A percentile compares a stretch with the other conserved stretches of the same genome.
phyloP scores from a whole-genome alignment of 352 stramenopile genomes.

The Phytopythium kandeliae region DNA sequence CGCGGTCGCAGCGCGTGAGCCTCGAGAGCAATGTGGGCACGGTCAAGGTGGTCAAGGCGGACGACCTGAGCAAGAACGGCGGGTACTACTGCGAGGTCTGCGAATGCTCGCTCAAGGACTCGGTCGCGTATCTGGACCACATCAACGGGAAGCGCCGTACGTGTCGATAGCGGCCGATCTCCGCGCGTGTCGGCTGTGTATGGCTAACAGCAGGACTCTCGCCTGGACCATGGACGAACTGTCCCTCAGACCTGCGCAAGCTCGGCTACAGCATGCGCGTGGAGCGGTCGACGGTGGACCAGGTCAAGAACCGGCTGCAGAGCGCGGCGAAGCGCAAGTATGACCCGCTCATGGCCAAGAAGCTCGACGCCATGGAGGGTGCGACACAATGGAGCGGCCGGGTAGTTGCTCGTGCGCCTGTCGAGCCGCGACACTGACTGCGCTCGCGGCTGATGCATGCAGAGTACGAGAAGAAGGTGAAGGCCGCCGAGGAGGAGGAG shows the following conservation, averaged over 20 bases:
- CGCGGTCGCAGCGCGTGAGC: constrained; percentile 65
- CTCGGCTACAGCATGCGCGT: constrained; percentile 91
- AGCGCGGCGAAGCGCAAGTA: constrained; percentile 79
- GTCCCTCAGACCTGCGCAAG: constrained; percentile 60
- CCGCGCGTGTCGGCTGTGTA: too few relatives aligned
- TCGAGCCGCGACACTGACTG: too few relatives aligned
- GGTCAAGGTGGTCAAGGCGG: constrained; percentile 81
- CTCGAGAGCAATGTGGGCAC: constrained; percentile 84
- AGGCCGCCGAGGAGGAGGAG: constrained; percentile 61
- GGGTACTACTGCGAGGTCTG: constrained; percentile 93
- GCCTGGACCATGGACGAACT: too few relatives aligned
- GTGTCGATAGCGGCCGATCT: too few relatives aligned
- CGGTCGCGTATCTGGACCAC: constrained; percentile 91
- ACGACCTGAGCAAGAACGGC: constrained; percentile 69
- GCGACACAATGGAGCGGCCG: too few relatives aligned
- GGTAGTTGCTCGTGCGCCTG: too few relatives aligned
- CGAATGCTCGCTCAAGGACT: constrained; percentile 90
- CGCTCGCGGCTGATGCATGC: not conserved
- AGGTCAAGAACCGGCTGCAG: constrained; percentile 85
- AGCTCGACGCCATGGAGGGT: constrained; percentile 75
- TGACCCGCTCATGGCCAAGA: constrained; percentile 77
- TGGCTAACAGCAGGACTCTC: too few relatives aligned
- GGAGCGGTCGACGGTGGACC: constrained; percentile 79
- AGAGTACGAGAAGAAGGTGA: constrained; percentile 88
- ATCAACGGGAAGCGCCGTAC: constrained; percentile 94